A percentile compares a stretch with the other conserved stretches of the same genome.
Evolutionary conservation across 345 rosid species (phyloP).

Genomic region (Boechera stricta): DNA sequence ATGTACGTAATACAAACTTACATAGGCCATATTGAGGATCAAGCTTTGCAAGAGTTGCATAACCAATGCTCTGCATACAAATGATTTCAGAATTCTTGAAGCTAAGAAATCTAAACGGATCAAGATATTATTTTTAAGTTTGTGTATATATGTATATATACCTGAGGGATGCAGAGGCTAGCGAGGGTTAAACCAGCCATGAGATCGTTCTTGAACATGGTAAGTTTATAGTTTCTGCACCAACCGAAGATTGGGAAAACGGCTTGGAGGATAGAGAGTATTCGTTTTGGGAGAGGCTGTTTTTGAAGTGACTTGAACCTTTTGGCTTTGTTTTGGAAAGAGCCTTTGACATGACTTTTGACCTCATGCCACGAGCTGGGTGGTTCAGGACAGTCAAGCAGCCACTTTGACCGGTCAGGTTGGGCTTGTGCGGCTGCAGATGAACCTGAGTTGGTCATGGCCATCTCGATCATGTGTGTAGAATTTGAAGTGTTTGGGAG

Average conservation of each 20-base stretch:
- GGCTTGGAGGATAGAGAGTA: constrained; percentile 47
- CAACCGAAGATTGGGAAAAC: constrained; percentile 76
- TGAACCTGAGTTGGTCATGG: constrained; percentile 51
- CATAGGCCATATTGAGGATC: constrained; percentile 96
- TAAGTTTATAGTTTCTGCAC: constrained; percentile 59
- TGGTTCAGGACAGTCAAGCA: constrained; percentile 71
- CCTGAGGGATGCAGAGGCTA: constrained; percentile 98
- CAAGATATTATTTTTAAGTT: not conserved
- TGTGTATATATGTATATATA: constrained; percentile 32
- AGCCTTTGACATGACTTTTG: constrained; percentile 46
- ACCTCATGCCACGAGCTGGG: constrained; percentile 67
- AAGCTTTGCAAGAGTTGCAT: constrained; percentile 90
- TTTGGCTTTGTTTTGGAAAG: constrained; percentile 45
- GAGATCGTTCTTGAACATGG: constrained; percentile 74
- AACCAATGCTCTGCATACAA: constrained; percentile 79
- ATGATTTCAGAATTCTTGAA: not conserved
- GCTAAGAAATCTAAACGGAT: not conserved
- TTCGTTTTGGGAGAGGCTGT: constrained; percentile 43
- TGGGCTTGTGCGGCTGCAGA: constrained; percentile 39
- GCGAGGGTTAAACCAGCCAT: constrained; percentile 94
- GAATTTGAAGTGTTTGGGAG: constrained; percentile 92
- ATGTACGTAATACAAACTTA: constrained; percentile 47
- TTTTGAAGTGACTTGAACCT: constrained; percentile 47
- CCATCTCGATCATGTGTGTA: constrained; percentile 45
- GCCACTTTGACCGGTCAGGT: constrained; percentile 63